phyloP scores from a whole-genome alignment of 768 basidiomycete genomes.

The Trametes gibbosa region DNA sequence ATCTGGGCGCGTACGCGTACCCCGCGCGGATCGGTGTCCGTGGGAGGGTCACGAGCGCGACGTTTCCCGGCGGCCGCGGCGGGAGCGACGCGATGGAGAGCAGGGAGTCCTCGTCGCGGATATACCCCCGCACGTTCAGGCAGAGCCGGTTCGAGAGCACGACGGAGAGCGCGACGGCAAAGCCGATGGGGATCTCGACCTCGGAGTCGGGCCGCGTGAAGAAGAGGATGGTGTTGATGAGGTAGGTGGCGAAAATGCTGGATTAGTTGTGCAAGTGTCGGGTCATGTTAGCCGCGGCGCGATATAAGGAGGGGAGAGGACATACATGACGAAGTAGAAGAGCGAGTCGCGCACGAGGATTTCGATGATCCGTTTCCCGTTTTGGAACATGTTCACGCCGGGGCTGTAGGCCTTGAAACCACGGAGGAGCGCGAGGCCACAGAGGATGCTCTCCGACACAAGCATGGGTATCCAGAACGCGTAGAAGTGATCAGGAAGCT shows the following conservation, averaged over 20 bases:
- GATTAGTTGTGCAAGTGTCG: neutral
- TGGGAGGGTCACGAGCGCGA: neutral
- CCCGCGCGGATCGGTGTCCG: neutral
- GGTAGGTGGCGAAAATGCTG: conserved; percentile 56
- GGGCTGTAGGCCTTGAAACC: conserved; percentile 44
- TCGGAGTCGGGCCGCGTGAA: conserved; percentile 20
- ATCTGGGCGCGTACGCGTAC: neutral
- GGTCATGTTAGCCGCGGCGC: neutral
- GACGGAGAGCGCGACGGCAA: conserved; percentile 56
- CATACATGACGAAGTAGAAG: conserved; percentile 56
- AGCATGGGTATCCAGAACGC: conserved; percentile 63
- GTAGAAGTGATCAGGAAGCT: conserved; percentile 44
- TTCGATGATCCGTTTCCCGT: conserved; percentile 43
- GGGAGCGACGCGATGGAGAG: neutral
- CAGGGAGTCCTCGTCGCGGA: conserved; percentile 10
- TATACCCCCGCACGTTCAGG: conserved; percentile 47
- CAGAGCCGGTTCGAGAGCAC: conserved; percentile 56
- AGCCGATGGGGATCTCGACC: conserved; percentile 55
- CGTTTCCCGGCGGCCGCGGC: neutral
- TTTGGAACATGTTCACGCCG: conserved; percentile 35
- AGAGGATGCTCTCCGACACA: conserved; percentile 51
- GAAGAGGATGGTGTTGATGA: conserved; percentile 40
- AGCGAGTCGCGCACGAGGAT: conserved; percentile 57
- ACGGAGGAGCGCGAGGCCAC: conserved; percentile 47
- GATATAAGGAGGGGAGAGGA: neutral